Evolutionary conservation across 371 early-diverging fungal species (phyloP).

Genomic region (Gilbertella persicaria): DNA sequence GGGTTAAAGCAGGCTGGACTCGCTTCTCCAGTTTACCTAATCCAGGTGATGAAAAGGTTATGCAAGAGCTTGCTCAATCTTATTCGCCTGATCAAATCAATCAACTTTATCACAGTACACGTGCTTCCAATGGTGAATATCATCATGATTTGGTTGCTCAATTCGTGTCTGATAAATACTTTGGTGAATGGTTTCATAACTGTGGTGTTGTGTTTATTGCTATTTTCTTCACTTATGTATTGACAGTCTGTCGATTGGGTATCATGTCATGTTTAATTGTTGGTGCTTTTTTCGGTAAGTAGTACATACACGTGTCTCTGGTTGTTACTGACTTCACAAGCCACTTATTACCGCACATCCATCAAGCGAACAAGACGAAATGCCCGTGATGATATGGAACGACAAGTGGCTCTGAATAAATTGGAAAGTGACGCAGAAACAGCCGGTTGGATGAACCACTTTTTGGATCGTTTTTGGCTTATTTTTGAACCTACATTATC

Average conservation of each 20-base stretch:
- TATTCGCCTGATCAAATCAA: constrained; percentile 25
- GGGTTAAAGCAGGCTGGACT: constrained; percentile 46
- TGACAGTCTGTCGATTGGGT: constrained; percentile 36
- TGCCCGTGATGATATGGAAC: constrained; percentile 68
- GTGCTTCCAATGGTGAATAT: constrained; percentile 22
- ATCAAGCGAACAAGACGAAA: constrained; percentile 65
- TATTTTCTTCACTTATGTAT: constrained; percentile 42
- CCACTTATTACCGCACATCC: constrained; percentile 73
- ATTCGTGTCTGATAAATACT: constrained; percentile 39
- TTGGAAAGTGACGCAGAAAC: constrained; percentile 73
- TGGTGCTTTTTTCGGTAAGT: constrained; percentile 39
- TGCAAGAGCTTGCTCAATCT: constrained; percentile 21
- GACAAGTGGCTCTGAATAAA: constrained; percentile 50
- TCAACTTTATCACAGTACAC: constrained; percentile 27
- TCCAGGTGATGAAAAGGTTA: constrained; percentile 42
- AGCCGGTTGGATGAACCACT: constrained; percentile 95
- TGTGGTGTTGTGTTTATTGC: constrained; percentile 34
- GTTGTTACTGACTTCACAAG: constrained; percentile 24
- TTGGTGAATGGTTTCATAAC: constrained; percentile 52
- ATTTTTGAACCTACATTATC: constrained; percentile 91
- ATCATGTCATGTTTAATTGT: constrained; percentile 40
- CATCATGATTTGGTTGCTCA: constrained; percentile 36
- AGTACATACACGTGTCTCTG: neutral
- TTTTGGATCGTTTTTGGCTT: constrained; percentile 86
- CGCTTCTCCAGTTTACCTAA: constrained; percentile 44